Conservation (phyloP, 495 filamentous ascomycete genomes). For the Tuber microsphaerosporum region DNA sequence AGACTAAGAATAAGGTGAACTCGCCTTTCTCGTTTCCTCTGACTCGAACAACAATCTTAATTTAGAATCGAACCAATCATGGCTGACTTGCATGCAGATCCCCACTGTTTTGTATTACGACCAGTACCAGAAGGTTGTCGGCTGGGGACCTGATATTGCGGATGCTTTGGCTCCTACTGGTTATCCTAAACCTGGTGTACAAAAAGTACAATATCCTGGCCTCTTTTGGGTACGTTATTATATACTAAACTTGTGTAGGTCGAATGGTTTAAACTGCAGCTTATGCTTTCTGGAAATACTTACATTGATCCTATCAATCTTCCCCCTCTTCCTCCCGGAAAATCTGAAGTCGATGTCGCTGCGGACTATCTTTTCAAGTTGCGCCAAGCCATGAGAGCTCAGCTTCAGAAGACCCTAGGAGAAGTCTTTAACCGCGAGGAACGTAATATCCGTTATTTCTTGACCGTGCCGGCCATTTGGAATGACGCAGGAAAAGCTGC, state of each 20-base stretch:
- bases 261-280: slow-evolving; percentile 77
- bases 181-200: slow-evolving; percentile 70
- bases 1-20: slow-evolving; percentile 66
- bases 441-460: slow-evolving; percentile 68
- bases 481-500: slow-evolving; percentile 75
- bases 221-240: background rate
- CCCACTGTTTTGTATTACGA: slow-evolving; percentile 76
- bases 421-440: slow-evolving; percentile 73
- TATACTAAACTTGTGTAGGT: slow-evolving; percentile 43
- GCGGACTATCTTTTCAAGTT: slow-evolving; percentile 75
- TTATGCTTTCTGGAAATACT: slow-evolving; percentile 73
- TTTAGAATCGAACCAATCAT: slow-evolving; percentile 6
- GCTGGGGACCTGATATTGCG: slow-evolving; percentile 74
- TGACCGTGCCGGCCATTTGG: slow-evolving; percentile 74
- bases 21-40: background rate
- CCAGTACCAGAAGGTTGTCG: slow-evolving; percentile 74
- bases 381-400: slow-evolving; percentile 67
- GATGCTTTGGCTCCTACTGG: slow-evolving; percentile 71
- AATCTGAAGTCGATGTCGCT: slow-evolving; percentile 73
- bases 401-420: slow-evolving; percentile 67
- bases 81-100: slow-evolving; percentile 48
- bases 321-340: slow-evolving; percentile 66
- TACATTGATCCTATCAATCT: slow-evolving; percentile 78
- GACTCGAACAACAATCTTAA: background rate
- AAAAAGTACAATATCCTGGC: slow-evolving; percentile 47